Percentiles rank a stretch among this genome's conserved stretches.
Conservation (phyloP, 805 yeast genomes). For the Debaryomyces maramus region DNA sequence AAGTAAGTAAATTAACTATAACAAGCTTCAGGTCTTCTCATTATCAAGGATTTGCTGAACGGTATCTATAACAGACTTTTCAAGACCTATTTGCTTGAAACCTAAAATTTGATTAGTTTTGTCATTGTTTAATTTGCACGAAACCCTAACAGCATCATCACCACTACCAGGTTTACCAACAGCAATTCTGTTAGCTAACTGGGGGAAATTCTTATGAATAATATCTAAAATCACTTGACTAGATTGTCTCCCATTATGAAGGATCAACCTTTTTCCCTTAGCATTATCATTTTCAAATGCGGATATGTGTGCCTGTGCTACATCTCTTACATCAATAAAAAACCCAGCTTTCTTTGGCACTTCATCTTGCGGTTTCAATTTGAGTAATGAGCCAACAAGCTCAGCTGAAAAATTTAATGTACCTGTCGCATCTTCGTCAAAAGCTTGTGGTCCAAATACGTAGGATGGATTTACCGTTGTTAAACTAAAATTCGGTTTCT, state of each 20-base stretch:
- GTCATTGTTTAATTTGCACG: conserved; percentile 29
- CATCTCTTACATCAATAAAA: conserved; percentile 24
- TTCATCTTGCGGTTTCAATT: conserved; percentile 13
- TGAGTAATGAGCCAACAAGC: conserved; percentile 39
- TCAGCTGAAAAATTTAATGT: conserved; percentile 33
- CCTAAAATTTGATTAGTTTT: conserved; percentile 28
- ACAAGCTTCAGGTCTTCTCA: too few relatives aligned
- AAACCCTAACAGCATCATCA: conserved; percentile 17
- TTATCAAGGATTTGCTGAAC: conserved; percentile 17
- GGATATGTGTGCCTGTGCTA: conserved; percentile 22
- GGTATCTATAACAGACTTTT: conserved; percentile 16
- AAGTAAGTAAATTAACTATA: too few relatives aligned
- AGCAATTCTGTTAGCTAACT: conserved; percentile 19
- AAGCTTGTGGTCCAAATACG: conserved; percentile 45
- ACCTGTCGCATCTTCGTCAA: conserved; percentile 24
- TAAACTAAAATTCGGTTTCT: conserved; percentile 31
- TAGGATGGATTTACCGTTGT: conserved; percentile 36
- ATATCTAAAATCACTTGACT: conserved; percentile 23
- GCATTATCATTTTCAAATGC: conserved; percentile 18
- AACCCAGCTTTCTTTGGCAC: conserved; percentile 10
- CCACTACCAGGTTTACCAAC: conserved; percentile 9
- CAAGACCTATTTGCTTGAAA: conserved; percentile 15
- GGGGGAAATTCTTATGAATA: conserved; percentile 20
- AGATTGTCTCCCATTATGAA: conserved; percentile 18
- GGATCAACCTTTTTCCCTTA: conserved; percentile 26